phyloP scores from a whole-genome alignment of 108 stramenopile species.

The Aurantiochytrium sp. region DNA sequence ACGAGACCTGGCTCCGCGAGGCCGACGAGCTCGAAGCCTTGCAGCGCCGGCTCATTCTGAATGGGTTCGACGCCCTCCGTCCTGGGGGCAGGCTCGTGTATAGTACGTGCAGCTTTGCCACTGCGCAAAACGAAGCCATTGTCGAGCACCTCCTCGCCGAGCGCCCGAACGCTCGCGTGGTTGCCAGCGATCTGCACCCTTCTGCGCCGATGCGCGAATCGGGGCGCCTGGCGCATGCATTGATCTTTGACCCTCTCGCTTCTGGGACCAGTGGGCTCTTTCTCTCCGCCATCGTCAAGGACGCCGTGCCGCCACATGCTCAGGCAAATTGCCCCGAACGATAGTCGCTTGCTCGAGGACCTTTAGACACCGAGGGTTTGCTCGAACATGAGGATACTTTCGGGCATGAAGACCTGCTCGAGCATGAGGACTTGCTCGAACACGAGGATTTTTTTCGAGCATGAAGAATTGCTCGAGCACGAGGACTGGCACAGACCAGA shows the following conservation, averaged over 20 bases:
- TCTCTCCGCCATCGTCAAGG: neutral
- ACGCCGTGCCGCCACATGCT: too few relatives aligned
- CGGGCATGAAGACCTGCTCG: too few relatives aligned
- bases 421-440: too few relatives aligned
- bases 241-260: neutral
- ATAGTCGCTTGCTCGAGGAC: too few relatives aligned
- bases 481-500: too few relatives aligned
- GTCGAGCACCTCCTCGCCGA: neutral
- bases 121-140: neutral
- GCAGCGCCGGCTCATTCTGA: slow-evolving; percentile 9
- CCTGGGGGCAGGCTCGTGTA: neutral
- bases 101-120: neutral
- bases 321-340: too few relatives aligned
- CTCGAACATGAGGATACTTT: too few relatives aligned
- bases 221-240: neutral
- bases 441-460: too few relatives aligned
- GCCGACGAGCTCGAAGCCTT: neutral
- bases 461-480: too few relatives aligned
- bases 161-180: neutral
- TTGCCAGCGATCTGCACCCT: neutral
- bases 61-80: neutral
- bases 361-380: too few relatives aligned
- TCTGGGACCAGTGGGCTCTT: slow-evolving; percentile 15
- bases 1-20: neutral
- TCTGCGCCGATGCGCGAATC: neutral